These are phyloP conservation scores for Bolboschoenoplectus hybrid DNA, from an alignment of 202 grass and related monocot genomes.

Conservation along the genomic window DNA sequence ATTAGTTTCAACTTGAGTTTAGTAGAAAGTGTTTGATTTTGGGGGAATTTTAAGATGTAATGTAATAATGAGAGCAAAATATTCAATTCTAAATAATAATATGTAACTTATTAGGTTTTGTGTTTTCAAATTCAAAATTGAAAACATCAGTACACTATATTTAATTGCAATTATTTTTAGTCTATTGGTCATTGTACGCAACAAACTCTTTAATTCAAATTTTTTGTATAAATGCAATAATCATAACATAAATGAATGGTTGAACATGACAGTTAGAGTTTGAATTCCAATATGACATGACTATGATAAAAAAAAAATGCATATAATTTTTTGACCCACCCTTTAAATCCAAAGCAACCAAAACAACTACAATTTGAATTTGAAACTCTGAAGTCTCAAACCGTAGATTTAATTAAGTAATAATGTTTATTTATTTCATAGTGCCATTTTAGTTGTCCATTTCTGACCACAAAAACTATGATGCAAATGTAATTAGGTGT, in stretches of 20 bases:
- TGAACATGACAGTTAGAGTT: background rate
- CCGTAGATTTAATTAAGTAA: background rate
- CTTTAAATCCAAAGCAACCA: background rate
- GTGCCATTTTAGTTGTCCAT: background rate
- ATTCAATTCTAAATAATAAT: too few relatives aligned
- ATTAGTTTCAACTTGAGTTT: too few relatives aligned
- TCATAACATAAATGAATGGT: background rate
- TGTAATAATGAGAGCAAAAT: too few relatives aligned
- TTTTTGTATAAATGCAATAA: background rate
- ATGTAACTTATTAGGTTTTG: too few relatives aligned
- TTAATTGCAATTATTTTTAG: too few relatives aligned
- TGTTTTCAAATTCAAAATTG: too few relatives aligned
- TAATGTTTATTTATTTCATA: background rate
- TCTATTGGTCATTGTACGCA: too few relatives aligned
- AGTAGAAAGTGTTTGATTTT: too few relatives aligned
- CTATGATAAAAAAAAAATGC: background rate
- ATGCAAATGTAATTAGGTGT: background rate
- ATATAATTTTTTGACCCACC: background rate
- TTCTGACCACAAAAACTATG: background rate
- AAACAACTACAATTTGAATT: background rate
- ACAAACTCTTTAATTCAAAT: too few relatives aligned
- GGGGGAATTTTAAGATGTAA: too few relatives aligned
- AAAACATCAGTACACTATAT: too few relatives aligned
- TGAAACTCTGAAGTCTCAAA: constrained; percentile 13
- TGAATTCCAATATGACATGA: background rate